Percentiles rank a stretch among this genome's conserved stretches.
Conservation (phyloP, 164 flowering plant species). For the Stephania cephalantha region DNA sequence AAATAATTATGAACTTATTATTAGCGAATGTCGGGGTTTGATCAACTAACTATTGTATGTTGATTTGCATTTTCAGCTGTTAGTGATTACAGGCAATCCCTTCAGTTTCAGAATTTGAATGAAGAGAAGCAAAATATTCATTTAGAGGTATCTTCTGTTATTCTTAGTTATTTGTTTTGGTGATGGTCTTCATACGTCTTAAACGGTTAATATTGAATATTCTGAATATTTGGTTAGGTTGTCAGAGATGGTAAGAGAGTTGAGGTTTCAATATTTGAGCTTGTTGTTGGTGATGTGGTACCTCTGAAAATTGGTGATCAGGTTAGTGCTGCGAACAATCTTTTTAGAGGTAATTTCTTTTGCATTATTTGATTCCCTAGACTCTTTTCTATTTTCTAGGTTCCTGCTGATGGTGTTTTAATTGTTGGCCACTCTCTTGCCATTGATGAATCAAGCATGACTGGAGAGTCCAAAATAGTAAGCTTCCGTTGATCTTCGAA, state of each 20-base stretch:
- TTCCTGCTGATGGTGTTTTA: slow-evolving; percentile 89
- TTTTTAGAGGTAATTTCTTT: background rate
- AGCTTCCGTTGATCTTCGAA: slow-evolving; percentile 10
- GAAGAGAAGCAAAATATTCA: slow-evolving; percentile 93
- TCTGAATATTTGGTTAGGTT: slow-evolving; percentile 36
- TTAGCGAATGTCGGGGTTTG: background rate
- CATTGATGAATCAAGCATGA: slow-evolving; percentile 98
- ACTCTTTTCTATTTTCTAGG: slow-evolving; percentile 29
- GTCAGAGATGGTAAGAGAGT: slow-evolving; percentile 81
- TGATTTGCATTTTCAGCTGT: slow-evolving; percentile 43
- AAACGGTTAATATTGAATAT: background rate
- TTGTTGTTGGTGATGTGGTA: slow-evolving; percentile 93
- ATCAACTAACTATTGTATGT: background rate
- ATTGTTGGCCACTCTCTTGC: slow-evolving; percentile 86
- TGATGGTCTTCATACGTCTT: background rate
- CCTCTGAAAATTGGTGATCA: slow-evolving; percentile 97
- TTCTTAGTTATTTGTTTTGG: background rate
- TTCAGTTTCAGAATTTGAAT: slow-evolving; percentile 81
- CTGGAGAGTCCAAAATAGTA: slow-evolving; percentile 97
- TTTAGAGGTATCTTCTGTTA: slow-evolving; percentile 50
- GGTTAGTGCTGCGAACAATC: slow-evolving; percentile 26
- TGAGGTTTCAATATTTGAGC: slow-evolving; percentile 77
- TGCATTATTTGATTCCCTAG: background rate
- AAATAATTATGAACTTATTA: background rate
- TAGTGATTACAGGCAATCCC: slow-evolving; percentile 90